These are phyloP conservation scores for Rugonectria rugulosa DNA, from an alignment of 2,329 filamentous ascomycete genomes.

Conservation along the genomic window DNA sequence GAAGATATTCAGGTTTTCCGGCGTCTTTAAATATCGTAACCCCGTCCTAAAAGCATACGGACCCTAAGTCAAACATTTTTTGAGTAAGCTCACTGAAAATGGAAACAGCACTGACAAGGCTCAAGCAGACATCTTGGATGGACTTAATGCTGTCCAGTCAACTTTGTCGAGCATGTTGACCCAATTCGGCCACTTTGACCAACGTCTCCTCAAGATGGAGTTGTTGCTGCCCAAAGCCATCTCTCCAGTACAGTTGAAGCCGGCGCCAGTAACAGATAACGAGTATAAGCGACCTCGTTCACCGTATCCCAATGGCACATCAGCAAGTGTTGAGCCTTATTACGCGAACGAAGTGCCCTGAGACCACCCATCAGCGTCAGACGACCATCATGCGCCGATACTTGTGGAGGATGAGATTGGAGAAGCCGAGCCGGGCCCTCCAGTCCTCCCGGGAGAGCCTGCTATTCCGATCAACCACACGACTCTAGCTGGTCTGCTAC, in stretches of 20 bases:
- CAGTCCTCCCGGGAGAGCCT: conserved; percentile 65
- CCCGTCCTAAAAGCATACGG: conserved; percentile 88
- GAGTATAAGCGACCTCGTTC: conserved; percentile 37
- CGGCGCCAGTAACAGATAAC: conserved; percentile 42
- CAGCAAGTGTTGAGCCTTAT: conserved; percentile 25
- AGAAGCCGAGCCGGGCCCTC: conserved; percentile 59
- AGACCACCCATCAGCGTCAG: conserved; percentile 37
- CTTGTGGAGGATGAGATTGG: conserved; percentile 54
- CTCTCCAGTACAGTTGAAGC: conserved; percentile 30
- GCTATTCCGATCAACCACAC: conserved; percentile 87
- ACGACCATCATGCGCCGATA: conserved; percentile 37
- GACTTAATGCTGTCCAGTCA: conserved; percentile 53
- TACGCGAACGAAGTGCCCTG: conserved; percentile 32
- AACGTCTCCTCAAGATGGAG: conserved; percentile 47
- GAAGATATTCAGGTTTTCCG: too few species aligned
- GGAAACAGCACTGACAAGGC: conserved; percentile 64
- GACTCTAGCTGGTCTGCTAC: conserved; percentile 83
- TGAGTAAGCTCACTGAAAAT: conserved; percentile 23
- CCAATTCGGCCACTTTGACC: conserved; percentile 50
- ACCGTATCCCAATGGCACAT: conserved; percentile 35
- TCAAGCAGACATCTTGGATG: conserved; percentile 66
- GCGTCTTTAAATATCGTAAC: conserved; percentile 91
- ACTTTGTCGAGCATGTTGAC: conserved; percentile 47
- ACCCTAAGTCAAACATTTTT: neutral
- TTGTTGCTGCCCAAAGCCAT: conserved; percentile 33